Evolutionary conservation across 352 stramenopile genomes (phyloP).

Genomic region (Pythium aristosporum): DNA sequence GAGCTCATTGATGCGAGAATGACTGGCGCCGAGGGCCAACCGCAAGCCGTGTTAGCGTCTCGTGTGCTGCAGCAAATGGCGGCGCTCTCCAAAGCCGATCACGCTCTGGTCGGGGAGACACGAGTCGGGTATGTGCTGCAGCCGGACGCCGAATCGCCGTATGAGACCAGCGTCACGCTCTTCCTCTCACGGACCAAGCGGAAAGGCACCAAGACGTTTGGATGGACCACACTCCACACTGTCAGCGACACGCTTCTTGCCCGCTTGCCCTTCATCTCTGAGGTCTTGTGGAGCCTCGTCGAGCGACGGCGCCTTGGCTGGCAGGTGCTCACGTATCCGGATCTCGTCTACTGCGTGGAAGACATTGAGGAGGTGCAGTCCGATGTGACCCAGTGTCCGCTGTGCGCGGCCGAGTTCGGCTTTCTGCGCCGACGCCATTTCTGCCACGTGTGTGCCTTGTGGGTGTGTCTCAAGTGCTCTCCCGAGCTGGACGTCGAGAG

Average conservation of each 20-base stretch:
- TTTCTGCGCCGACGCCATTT: constrained; percentile 53
- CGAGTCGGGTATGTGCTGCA: constrained; percentile 12
- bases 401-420: constrained; percentile 43
- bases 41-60: not conserved
- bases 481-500: constrained; percentile 46
- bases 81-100: not conserved
- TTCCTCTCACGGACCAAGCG: constrained; percentile 3
- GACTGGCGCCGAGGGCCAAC: not conserved
- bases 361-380: constrained; percentile 13
- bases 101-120: constrained; percentile 7
- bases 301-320: constrained; percentile 52
- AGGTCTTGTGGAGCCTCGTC: constrained; percentile 28
- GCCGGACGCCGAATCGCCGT: not conserved
- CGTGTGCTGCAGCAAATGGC: constrained; percentile 21
- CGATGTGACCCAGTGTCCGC: constrained; percentile 30
- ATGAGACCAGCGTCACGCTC: constrained; percentile 6
- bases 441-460: constrained; percentile 53
- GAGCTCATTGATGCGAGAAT: constrained; percentile 8
- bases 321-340: constrained; percentile 37
- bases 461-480: constrained; percentile 58
- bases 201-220: constrained; percentile 6
- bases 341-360: constrained; percentile 21
- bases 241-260: constrained; percentile 44
- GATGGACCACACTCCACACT: not conserved
- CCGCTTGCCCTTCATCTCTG: constrained; percentile 27